Percentiles rank a stretch among this genome's conserved stretches.
phyloP scores from a whole-genome alignment of 2,329 filamentous ascomycete genomes.

The Epichloe aotearoae region DNA sequence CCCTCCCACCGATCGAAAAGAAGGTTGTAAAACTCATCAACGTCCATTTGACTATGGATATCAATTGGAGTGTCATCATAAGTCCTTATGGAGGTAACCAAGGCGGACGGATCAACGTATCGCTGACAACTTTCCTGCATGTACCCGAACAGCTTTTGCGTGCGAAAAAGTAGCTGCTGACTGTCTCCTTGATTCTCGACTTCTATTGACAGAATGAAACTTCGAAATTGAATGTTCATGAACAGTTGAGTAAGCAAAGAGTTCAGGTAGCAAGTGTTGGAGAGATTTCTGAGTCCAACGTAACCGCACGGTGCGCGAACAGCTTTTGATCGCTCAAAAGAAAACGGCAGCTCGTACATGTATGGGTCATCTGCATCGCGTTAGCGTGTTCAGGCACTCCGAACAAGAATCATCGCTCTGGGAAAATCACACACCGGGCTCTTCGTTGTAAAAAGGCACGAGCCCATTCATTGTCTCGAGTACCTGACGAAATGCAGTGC shows the following conservation, averaged over 20 bases:
- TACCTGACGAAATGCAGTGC: conserved; percentile 34
- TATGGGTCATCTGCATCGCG: conserved; percentile 32
- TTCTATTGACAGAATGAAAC: conserved; percentile 61
- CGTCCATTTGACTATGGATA: conserved; percentile 87
- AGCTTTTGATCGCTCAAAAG: conserved; percentile 51
- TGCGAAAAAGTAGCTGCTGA: conserved; percentile 60
- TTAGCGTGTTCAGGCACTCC: neutral
- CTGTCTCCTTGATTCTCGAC: conserved; percentile 39
- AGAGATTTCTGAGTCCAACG: conserved; percentile 80
- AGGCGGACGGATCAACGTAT: conserved; percentile 56
- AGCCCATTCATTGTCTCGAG: conserved; percentile 27
- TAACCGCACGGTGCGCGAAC: conserved; percentile 72
- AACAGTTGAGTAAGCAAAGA: conserved; percentile 89
- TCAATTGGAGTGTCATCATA: conserved; percentile 77
- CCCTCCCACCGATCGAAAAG: conserved; percentile 85
- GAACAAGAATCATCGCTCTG: neutral
- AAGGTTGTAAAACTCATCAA: conserved; percentile 93
- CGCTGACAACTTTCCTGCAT: conserved; percentile 75
- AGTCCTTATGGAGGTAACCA: conserved; percentile 65
- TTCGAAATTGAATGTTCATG: conserved; percentile 83
- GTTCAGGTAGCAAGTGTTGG: conserved; percentile 95
- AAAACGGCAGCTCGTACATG: conserved; percentile 44
- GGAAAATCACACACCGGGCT: conserved; percentile 21
- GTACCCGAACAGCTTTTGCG: conserved; percentile 67
- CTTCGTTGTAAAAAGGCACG: conserved; percentile 25